Conservation (phyloP, 108 stramenopile species). For the Fistulifera pelliculosa region DNA sequence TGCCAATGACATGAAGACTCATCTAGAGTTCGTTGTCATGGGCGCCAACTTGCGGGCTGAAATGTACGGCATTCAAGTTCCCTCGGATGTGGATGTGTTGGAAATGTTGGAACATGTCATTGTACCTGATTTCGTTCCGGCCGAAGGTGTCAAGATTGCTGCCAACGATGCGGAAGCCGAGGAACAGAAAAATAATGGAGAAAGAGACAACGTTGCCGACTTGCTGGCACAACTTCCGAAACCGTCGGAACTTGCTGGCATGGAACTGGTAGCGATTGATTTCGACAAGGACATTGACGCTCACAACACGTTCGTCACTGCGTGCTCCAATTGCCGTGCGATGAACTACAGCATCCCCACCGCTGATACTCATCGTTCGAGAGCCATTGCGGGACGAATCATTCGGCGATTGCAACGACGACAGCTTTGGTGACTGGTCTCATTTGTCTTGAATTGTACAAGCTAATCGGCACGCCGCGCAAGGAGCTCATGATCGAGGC, state of each 20-base stretch:
- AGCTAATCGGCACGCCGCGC: conserved; percentile 82
- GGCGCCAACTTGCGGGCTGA: conserved; percentile 92
- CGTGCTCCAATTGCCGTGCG: conserved; percentile 93
- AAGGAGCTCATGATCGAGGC: conserved; percentile 87
- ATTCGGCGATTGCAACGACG: conserved; percentile 98
- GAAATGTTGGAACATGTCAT: conserved; percentile 74
- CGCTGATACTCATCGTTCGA: conserved; percentile 93
- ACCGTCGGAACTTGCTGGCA: conserved; percentile 77
- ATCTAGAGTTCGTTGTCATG: conserved; percentile 89
- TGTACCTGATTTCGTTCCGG: conserved; percentile 89
- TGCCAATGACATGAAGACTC: conserved; percentile 78
- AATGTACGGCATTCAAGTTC: conserved; percentile 86
- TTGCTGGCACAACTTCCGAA: conserved; percentile 67
- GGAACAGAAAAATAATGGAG: conserved; percentile 50
- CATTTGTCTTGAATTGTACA: conserved; percentile 94
- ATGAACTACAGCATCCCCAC: conserved; percentile 95
- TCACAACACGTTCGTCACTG: conserved; percentile 96
- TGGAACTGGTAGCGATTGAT: conserved; percentile 84
- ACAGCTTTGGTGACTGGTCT: conserved; percentile 97
- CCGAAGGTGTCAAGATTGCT: conserved; percentile 95
- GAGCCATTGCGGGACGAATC: conserved; percentile 98
- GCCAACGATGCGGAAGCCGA: conserved; percentile 84
- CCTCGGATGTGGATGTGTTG: conserved; percentile 76
- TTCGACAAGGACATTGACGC: conserved; percentile 98
- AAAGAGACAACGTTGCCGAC: conserved; percentile 16